A percentile compares a stretch with the other conserved stretches of the same genome.
These are phyloP conservation scores for Suhomyces bolitotheri DNA, from an alignment of 1,139 yeast species.

Conservation along the genomic window DNA sequence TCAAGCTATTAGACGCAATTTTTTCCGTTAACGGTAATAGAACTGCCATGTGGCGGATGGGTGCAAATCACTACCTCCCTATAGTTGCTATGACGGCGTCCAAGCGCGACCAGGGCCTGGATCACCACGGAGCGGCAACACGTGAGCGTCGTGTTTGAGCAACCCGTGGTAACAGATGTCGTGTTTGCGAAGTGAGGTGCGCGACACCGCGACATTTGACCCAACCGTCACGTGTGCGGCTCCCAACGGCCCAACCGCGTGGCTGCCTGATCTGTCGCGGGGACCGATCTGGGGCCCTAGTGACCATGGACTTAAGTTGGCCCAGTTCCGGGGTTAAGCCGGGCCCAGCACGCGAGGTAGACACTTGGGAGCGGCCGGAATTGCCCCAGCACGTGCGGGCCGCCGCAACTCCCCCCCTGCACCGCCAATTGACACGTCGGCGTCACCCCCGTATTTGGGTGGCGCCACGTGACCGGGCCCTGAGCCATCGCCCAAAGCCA, in stretches of 20 bases:
- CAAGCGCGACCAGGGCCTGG: no score
- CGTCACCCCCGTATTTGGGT: not conserved
- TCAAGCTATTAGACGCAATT: no score
- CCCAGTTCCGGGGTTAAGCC: no score
- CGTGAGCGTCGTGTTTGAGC: no score
- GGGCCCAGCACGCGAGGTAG: no score
- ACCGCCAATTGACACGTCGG: not conserved
- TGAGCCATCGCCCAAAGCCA: conserved; percentile 4
- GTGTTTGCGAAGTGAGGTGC: not conserved
- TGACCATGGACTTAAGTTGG: not conserved
- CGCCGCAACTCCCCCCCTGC: not conserved
- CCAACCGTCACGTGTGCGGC: conserved; percentile 7
- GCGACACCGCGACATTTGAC: conserved; percentile 7
- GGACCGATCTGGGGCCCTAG: not conserved
- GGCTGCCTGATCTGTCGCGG: conserved; percentile 1
- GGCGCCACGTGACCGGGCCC: conserved; percentile 5
- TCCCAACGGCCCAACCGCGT: conserved; percentile 6
- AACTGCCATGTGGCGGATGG: no score
- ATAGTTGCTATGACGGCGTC: no score
- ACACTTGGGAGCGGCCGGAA: not conserved
- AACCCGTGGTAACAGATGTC: no score
- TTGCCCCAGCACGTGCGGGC: not conserved
- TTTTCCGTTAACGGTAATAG: no score
- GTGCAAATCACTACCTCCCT: no score
- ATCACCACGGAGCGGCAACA: no score